Evolutionary conservation across 345 rosid genomes (phyloP).

Genomic region (Citropsis articulata): DNA sequence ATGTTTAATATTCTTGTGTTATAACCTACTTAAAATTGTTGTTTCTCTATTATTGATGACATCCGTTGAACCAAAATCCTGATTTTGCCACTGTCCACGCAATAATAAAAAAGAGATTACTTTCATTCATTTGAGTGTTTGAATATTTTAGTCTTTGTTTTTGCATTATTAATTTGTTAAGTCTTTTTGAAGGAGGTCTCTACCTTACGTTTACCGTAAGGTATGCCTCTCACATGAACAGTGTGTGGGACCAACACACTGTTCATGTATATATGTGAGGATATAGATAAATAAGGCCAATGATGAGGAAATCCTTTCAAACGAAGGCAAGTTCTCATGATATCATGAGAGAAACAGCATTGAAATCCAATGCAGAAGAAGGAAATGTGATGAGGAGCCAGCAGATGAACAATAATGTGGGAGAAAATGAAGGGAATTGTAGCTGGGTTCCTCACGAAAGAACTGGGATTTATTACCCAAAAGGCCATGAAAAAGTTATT

Average conservation of each 20-base stretch:
- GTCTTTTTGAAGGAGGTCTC: not conserved
- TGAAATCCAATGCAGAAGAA: slow-evolving; percentile 29
- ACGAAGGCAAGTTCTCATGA: slow-evolving; percentile 20
- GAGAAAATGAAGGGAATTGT: slow-evolving; percentile 11
- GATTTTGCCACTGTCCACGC: no score
- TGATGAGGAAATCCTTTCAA: slow-evolving; percentile 29
- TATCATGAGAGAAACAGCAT: slow-evolving; percentile 1
- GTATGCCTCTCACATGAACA: no score
- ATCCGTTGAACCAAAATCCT: no score
- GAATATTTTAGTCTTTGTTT: not conserved
- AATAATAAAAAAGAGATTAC: no score
- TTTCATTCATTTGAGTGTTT: no score
- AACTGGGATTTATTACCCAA: slow-evolving; percentile 47
- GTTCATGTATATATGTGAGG: no score
- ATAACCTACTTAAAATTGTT: no score
- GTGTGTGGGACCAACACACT: no score
- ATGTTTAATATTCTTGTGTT: no score
- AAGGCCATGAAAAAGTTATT: slow-evolving; percentile 33
- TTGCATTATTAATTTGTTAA: not conserved
- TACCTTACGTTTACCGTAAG: no score
- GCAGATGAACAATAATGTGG: not conserved
- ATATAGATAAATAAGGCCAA: slow-evolving; percentile 26
- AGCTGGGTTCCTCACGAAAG: slow-evolving; percentile 40
- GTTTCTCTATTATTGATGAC: no score
- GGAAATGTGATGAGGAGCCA: not conserved